Evolutionary conservation across 805 yeast species (phyloP).

Genomic region (Scheffersomyces stipitis): DNA sequence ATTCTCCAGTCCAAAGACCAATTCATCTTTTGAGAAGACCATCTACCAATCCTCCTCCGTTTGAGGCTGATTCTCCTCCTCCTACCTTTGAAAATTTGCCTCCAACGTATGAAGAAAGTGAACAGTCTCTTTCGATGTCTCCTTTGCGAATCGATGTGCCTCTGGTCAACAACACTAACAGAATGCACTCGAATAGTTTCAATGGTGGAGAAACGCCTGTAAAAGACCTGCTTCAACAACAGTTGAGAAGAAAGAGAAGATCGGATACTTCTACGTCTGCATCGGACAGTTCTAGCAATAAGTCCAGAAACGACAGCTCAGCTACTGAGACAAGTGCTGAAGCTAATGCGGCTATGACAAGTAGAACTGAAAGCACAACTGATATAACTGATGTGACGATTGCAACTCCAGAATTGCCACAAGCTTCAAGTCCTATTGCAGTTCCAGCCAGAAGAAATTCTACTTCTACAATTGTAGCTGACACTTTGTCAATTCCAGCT

Average conservation of each 20-base stretch:
- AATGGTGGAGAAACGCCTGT: slow-evolving; percentile 11
- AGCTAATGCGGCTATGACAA: not conserved
- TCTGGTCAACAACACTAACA: too few relatives aligned
- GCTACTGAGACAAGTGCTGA: slow-evolving; percentile 2
- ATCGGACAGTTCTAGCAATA: not conserved
- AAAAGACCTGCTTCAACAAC: slow-evolving; percentile 14
- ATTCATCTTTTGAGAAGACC: slow-evolving; percentile 56
- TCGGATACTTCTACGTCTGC: not conserved
- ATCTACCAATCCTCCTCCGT: slow-evolving; percentile 63
- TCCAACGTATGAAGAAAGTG: slow-evolving; percentile 31
- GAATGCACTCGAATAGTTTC: slow-evolving; percentile 9
- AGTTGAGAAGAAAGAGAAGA: slow-evolving; percentile 6
- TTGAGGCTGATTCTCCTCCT: slow-evolving; percentile 32
- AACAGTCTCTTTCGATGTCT: slow-evolving; percentile 14
- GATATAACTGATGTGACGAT: slow-evolving; percentile 1
- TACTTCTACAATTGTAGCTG: not conserved
- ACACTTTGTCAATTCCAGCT: not conserved
- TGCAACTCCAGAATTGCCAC: slow-evolving; percentile 1
- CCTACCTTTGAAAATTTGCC: slow-evolving; percentile 18
- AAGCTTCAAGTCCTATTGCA: slow-evolving; percentile 1
- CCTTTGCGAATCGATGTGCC: slow-evolving; percentile 22
- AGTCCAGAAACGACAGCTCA: not conserved
- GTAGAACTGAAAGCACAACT: not conserved
- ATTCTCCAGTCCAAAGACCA: slow-evolving; percentile 44
- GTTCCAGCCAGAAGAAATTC: not conserved